Evolutionary conservation across 2,329 filamentous ascomycete genomes (phyloP).

Genomic region (Colletotrichum musae): DNA sequence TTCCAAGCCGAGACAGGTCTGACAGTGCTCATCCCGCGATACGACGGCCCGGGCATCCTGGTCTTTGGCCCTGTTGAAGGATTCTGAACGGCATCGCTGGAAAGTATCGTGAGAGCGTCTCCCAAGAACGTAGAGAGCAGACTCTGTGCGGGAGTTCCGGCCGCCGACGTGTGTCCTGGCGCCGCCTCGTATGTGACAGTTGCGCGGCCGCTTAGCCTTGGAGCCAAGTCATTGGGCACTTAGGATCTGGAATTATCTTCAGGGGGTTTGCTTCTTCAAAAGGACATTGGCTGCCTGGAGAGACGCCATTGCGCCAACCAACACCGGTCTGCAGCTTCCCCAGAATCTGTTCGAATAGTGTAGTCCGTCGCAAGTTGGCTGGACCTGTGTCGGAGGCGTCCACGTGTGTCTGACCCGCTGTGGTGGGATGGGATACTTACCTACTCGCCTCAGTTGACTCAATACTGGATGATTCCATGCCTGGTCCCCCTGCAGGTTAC

Average conservation of each 20-base stretch:
- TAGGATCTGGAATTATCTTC: background rate
- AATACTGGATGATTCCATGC: background rate
- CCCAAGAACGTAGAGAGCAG: background rate
- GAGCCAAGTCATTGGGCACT: background rate
- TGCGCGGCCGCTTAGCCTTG: background rate
- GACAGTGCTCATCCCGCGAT: slow-evolving; percentile 5
- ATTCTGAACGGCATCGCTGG: background rate
- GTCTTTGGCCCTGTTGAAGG: background rate
- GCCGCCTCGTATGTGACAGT: slow-evolving; percentile 15
- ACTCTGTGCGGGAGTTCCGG: slow-evolving; percentile 4
- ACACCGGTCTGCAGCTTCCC: slow-evolving; percentile 10
- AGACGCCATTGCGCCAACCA: background rate
- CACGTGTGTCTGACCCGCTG: background rate
- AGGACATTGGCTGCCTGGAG: slow-evolving; percentile 2
- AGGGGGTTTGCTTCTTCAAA: background rate
- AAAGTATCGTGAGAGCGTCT: background rate
- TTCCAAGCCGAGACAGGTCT: background rate
- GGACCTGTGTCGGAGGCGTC: background rate
- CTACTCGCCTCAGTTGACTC: too few relatives aligned
- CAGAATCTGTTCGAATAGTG: background rate
- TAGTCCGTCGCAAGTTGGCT: background rate
- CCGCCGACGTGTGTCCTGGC: slow-evolving; percentile 13
- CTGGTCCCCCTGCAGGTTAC: slow-evolving; percentile 11
- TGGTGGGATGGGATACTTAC: background rate
- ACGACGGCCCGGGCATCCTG: background rate